phyloP scores from a whole-genome alignment of 768 basidiomycete genomes.

The Calocybe indica region DNA sequence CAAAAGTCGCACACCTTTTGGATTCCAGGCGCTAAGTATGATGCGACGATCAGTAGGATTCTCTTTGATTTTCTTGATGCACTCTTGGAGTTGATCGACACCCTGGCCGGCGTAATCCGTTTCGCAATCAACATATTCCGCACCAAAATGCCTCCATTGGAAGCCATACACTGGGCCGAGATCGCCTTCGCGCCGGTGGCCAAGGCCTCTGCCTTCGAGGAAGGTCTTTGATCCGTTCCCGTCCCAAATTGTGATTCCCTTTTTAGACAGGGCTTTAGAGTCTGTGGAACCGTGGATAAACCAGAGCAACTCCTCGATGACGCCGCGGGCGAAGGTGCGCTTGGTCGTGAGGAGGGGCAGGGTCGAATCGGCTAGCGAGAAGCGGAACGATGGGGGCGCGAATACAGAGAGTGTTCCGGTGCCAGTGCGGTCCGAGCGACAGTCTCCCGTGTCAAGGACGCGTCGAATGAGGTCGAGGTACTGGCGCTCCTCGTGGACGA shows the following conservation, averaged over 20 bases:
- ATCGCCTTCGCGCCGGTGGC: conserved; percentile 83
- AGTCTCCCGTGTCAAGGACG: conserved; percentile 71
- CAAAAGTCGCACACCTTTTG: conserved; percentile 62
- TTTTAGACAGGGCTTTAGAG: conserved; percentile 63
- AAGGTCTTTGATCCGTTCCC: conserved; percentile 91
- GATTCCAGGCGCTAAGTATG: conserved; percentile 97
- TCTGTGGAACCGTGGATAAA: conserved; percentile 86
- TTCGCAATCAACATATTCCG: conserved; percentile 70
- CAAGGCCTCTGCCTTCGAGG: conserved; percentile 78
- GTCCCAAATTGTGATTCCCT: conserved; percentile 96
- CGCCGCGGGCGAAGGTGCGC: conserved; percentile 86
- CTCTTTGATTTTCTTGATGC: conserved; percentile 87
- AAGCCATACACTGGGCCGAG: conserved; percentile 97
- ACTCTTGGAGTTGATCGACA: conserved; percentile 88
- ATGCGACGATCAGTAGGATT: conserved; percentile 93
- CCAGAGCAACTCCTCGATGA: conserved; percentile 93
- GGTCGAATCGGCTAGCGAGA: conserved; percentile 70
- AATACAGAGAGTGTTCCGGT: conserved; percentile 92
- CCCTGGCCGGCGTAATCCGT: conserved; percentile 76
- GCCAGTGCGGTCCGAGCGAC: conserved; percentile 87
- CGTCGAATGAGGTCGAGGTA: conserved; percentile 79
- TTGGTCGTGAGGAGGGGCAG: conserved; percentile 95
- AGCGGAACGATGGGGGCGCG: conserved; percentile 85
- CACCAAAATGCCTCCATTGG: conserved; percentile 95
- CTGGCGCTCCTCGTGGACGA: conserved; percentile 76